Evolutionary conservation across 164 flowering plant species (phyloP).

Genomic region (Buxus sempervirens): DNA sequence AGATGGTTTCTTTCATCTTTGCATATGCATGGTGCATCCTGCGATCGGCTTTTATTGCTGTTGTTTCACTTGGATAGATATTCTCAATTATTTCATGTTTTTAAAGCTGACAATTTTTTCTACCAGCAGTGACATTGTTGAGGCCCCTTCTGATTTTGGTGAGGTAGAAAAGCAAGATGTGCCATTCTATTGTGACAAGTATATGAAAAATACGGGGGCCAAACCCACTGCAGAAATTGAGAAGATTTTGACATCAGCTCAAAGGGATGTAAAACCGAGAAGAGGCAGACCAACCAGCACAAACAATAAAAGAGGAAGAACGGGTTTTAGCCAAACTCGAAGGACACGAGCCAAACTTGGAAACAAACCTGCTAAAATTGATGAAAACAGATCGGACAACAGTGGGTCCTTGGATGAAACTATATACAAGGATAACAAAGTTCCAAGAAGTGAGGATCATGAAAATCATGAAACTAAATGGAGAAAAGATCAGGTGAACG

Average conservation of each 20-base stretch:
- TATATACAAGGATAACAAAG: slow-evolving; percentile 9
- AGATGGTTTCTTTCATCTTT: background rate
- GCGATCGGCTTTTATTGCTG: background rate
- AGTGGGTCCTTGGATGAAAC: slow-evolving; percentile 31
- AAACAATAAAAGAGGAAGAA: slow-evolving; percentile 31
- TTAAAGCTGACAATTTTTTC: background rate
- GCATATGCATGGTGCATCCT: background rate
- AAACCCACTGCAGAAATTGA: slow-evolving; percentile 13
- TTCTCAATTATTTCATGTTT: background rate
- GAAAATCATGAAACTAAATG: slow-evolving; percentile 3
- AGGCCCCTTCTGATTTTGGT: slow-evolving; percentile 16
- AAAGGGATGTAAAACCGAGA: slow-evolving; percentile 33
- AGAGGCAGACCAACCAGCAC: slow-evolving; percentile 42
- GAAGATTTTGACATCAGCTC: slow-evolving; percentile 14
- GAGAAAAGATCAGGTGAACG: slow-evolving; percentile 10
- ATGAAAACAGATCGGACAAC: slow-evolving; percentile 44
- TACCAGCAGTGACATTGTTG: slow-evolving; percentile 10
- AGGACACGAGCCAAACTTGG: slow-evolving; percentile 37
- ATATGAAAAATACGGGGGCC: slow-evolving; percentile 13
- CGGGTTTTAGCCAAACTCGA: slow-evolving; percentile 31
- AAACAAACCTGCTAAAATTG: slow-evolving; percentile 48
- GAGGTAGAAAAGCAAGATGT: slow-evolving; percentile 6
- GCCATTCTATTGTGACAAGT: slow-evolving; percentile 19
- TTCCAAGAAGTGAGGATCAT: slow-evolving; percentile 1
- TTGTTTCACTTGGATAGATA: background rate